Conservation (phyloP, 179 eudicot species). For the Nepenthes alata region DNA sequence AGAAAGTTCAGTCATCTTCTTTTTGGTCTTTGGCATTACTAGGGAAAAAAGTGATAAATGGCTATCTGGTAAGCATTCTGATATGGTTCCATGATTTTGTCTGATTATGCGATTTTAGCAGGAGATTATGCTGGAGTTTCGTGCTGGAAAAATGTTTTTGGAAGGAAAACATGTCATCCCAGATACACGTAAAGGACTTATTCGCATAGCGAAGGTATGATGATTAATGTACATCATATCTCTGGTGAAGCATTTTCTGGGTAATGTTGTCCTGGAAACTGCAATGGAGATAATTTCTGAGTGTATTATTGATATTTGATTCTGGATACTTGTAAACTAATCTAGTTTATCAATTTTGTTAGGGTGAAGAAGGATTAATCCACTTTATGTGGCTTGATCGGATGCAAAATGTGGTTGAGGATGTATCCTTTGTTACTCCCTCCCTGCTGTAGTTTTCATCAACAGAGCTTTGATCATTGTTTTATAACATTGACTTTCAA, state of each 20-base stretch:
- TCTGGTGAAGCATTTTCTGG: background rate
- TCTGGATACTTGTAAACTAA: background rate
- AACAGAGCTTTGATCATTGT: too few species aligned
- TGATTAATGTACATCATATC: background rate
- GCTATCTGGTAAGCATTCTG: too few species aligned
- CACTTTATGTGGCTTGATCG: constrained; percentile 97
- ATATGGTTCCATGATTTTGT: background rate
- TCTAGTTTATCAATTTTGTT: background rate
- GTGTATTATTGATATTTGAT: background rate
- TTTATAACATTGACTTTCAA: too few species aligned
- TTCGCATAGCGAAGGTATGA: constrained; percentile 74
- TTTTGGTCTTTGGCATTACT: too few species aligned
- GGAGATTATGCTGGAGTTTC: constrained; percentile 70
- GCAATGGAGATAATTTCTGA: too few species aligned
- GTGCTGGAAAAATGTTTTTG: constrained; percentile 88
- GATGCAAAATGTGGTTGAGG: constrained; percentile 49
- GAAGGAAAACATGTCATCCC: constrained; percentile 81
- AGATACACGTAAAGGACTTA: constrained; percentile 85
- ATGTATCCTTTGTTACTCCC: constrained; percentile 55
- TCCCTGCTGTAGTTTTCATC: background rate
- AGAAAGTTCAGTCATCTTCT: too few species aligned
- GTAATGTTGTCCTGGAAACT: background rate
- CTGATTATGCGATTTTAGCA: constrained; percentile 11
- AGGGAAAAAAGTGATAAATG: too few species aligned
- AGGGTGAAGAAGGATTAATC: constrained; percentile 90